phyloP scores from a whole-genome alignment of 2,329 filamentous ascomycete species.

The Aschersonia sp. region DNA sequence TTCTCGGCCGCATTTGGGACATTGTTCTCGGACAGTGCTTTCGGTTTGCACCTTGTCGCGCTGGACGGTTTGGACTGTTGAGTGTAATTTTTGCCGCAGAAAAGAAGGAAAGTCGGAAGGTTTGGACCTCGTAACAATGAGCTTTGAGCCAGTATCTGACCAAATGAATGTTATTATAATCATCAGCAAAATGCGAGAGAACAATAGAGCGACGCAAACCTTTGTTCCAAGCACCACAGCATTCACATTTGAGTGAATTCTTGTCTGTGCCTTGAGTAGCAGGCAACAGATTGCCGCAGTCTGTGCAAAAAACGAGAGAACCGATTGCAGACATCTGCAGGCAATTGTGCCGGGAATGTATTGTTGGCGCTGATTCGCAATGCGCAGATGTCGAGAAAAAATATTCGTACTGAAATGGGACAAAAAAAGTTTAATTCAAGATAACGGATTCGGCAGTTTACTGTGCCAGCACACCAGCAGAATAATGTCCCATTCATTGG shows the following conservation, averaged over 20 bases:
- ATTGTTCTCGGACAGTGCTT: constrained; percentile 52
- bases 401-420: too few relatives aligned
- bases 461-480: too few relatives aligned
- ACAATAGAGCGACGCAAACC: constrained; percentile 31
- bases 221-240: constrained; percentile 75
- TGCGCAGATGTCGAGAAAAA: background rate
- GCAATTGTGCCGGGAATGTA: background rate
- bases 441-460: too few relatives aligned
- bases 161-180: background rate
- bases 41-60: constrained; percentile 65
- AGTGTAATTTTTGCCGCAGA: constrained; percentile 68
- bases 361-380: too few relatives aligned
- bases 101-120: constrained; percentile 80
- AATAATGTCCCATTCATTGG: too few relatives aligned
- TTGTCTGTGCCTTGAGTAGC: constrained; percentile 63
- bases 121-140: constrained; percentile 72
- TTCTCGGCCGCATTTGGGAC: constrained; percentile 65
- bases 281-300: constrained; percentile 83
- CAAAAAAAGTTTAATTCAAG: too few relatives aligned
- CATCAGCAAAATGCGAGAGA: background rate
- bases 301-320: constrained; percentile 81
- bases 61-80: constrained; percentile 71
- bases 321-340: constrained; percentile 70
- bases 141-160: constrained; percentile 59
- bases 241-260: constrained; percentile 66